Percentiles rank a stretch among this genome's conserved stretches.
These are phyloP conservation scores for Lolium multiflorum DNA, from an alignment of 176 grass and related monocot genomes.

Conservation along the genomic window DNA sequence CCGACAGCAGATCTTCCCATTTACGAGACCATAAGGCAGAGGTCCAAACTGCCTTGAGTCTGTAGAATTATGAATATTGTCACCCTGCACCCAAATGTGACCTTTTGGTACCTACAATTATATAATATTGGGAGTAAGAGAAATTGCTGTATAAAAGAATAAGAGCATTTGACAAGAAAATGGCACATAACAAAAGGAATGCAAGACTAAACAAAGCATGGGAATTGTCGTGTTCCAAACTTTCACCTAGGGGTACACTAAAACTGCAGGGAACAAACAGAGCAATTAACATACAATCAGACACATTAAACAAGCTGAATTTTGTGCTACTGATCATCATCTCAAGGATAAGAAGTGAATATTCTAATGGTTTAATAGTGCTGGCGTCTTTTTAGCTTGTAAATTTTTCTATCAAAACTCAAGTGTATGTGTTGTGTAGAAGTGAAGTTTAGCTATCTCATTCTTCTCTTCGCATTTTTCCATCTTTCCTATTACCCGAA, in stretches of 20 bases:
- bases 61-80: slow-evolving; percentile 69
- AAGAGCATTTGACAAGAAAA: slow-evolving; percentile 11
- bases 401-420: background rate
- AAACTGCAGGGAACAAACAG: background rate
- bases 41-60: slow-evolving; percentile 89
- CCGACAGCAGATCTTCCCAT: slow-evolving; percentile 69
- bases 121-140: background rate
- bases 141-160: background rate
- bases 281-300: background rate
- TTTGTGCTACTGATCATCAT: background rate
- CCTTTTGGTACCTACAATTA: slow-evolving; percentile 78
- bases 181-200: background rate
- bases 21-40: slow-evolving; percentile 73
- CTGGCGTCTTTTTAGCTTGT: background rate
- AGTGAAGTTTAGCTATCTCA: too few relatives aligned
- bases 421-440: background rate
- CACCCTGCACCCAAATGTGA: slow-evolving; percentile 93
- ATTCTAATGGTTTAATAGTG: background rate
- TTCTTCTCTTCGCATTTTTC: too few relatives aligned
- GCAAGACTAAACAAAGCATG: slow-evolving; percentile 6
- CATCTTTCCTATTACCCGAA: too few relatives aligned
- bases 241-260: background rate
- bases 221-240: background rate
- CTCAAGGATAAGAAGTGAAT: background rate
- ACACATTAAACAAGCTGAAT: background rate